Evolutionary conservation across 257 asterid genomes (phyloP).

Genomic region (Mitragyna speciosa): DNA sequence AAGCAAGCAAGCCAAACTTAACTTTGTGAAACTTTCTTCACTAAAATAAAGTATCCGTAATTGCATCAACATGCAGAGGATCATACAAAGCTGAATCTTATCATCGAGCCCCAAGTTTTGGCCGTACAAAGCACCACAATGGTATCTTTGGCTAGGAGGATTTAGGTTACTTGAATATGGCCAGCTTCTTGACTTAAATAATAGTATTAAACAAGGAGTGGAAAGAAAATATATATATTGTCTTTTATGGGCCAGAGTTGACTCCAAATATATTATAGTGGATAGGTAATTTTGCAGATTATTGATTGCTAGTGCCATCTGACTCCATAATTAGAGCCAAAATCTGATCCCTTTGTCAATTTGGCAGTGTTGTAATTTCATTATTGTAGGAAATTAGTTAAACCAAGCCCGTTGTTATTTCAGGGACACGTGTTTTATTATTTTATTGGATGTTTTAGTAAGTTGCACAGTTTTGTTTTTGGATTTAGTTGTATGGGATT

Average conservation of each 20-base stretch:
- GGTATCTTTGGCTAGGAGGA: not conserved
- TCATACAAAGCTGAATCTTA: not conserved
- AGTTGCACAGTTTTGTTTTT: too few relatives aligned
- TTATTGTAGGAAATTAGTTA: too few relatives aligned
- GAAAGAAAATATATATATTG: too few relatives aligned
- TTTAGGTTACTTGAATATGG: not conserved
- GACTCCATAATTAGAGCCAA: not conserved
- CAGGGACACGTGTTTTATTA: too few relatives aligned
- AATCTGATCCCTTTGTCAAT: not conserved
- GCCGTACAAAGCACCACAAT: not conserved
- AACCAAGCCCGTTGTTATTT: too few relatives aligned
- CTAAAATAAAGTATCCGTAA: not conserved
- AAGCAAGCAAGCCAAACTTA: not conserved
- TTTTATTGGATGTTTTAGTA: too few relatives aligned
- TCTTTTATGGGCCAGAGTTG: not conserved
- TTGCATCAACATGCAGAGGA: not conserved
- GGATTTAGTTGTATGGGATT: too few relatives aligned
- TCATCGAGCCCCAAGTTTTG: not conserved
- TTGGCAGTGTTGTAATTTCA: not conserved
- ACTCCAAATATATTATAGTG: not conserved
- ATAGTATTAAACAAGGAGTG: not conserved
- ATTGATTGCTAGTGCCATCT: not conserved
- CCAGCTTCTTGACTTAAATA: conserved; percentile 3
- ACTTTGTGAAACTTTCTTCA: not conserved
- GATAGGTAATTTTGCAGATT: conserved; percentile 6